Evolutionary conservation across 1,139 yeast genomes (phyloP).

Genomic region (Diutina rugosa): DNA sequence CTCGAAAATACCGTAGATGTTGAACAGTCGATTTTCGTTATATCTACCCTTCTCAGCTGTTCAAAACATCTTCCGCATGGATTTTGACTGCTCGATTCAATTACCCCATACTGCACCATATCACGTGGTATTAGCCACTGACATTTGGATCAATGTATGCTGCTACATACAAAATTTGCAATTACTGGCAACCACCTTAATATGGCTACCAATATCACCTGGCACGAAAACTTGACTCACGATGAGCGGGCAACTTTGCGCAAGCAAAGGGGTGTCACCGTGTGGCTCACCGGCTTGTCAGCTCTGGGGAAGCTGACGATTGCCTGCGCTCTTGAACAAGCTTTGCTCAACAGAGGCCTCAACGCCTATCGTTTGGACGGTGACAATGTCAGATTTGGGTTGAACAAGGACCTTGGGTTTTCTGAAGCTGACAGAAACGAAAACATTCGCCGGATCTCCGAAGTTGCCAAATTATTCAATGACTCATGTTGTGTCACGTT

Average conservation of each 20-base stretch:
- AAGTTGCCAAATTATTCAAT: constrained; percentile 81
- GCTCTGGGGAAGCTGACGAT: constrained; percentile 94
- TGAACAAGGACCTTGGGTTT: constrained; percentile 90
- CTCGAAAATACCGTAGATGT: no score
- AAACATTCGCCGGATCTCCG: constrained; percentile 87
- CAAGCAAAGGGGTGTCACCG: constrained; percentile 77
- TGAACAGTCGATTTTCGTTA: no score
- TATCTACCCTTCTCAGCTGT: no score
- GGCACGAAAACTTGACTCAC: constrained; percentile 87
- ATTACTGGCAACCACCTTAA: background rate
- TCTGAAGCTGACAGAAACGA: constrained; percentile 86
- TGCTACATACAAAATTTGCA: background rate
- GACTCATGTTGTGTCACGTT: constrained; percentile 78
- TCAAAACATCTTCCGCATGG: no score
- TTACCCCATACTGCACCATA: background rate
- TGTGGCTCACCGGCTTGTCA: constrained; percentile 91
- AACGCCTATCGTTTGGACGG: constrained; percentile 87
- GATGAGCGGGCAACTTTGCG: constrained; percentile 61
- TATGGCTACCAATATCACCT: constrained; percentile 92
- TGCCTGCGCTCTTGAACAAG: constrained; percentile 88
- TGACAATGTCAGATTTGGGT: constrained; percentile 86
- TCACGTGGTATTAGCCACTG: constrained; percentile 1
- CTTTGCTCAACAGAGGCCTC: constrained; percentile 51
- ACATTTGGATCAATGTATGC: background rate
- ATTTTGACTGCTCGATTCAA: no score